phyloP scores from a whole-genome alignment of 2,329 filamentous ascomycete species.

The Neofusicoccum sp. region DNA sequence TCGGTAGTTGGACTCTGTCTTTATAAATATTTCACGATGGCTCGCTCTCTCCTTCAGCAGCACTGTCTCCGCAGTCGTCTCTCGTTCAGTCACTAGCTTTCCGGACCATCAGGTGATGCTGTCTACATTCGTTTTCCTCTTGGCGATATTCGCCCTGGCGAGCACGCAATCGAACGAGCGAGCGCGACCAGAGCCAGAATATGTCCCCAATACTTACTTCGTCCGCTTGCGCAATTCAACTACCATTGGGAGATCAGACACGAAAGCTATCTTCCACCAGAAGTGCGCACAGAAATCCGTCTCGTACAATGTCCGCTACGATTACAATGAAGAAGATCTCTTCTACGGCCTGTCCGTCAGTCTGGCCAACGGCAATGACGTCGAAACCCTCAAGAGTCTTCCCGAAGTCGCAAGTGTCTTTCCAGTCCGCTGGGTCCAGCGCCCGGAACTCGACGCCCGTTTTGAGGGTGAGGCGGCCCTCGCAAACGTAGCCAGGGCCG shows the following conservation, averaged over 20 bases:
- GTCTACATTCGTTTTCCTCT: neutral
- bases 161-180: neutral
- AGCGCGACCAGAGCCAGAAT: neutral
- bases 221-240: neutral
- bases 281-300: slow-evolving; percentile 1
- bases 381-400: neutral
- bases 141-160: neutral
- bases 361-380: neutral
- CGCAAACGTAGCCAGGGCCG: neutral
- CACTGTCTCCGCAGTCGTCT: neutral
- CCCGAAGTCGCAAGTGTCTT: neutral
- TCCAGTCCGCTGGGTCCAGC: neutral
- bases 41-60: too few species aligned
- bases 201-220: neutral
- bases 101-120: neutral
- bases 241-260: neutral
- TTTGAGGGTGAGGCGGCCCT: neutral
- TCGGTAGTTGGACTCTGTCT: neutral
- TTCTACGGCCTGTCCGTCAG: slow-evolving; percentile 5
- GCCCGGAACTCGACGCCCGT: neutral
- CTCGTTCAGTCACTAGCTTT: neutral
- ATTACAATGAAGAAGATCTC: neutral
- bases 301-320: neutral
- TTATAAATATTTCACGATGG: neutral
- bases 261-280: neutral